Percentiles rank a stretch among this genome's conserved stretches.
Evolutionary conservation across 257 asterid genomes (phyloP).

Genomic region (Leonotis leonurus): DNA sequence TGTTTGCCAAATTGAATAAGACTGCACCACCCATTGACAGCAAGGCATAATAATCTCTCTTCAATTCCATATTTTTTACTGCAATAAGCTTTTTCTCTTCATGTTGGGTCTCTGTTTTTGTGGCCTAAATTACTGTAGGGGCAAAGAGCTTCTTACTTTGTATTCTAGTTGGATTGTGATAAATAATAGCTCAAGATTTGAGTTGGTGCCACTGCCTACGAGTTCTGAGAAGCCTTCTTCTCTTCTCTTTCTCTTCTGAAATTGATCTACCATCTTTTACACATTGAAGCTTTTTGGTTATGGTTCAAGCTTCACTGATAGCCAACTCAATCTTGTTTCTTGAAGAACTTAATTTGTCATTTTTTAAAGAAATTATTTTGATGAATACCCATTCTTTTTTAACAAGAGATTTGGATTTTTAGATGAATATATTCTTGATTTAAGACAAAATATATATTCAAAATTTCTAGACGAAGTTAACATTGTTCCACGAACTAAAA

Average conservation of each 20-base stretch:
- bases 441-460: too few species aligned
- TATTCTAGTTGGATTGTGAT: not conserved
- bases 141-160: not conserved
- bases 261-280: too few species aligned
- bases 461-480: too few species aligned
- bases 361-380: too few species aligned
- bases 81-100: not conserved
- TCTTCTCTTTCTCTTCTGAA: not conserved
- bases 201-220: not conserved
- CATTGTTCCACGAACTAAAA: too few species aligned
- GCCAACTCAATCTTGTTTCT: too few species aligned
- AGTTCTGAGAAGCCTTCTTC: not conserved
- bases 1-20: conserved; percentile 45
- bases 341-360: too few species aligned
- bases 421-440: too few species aligned
- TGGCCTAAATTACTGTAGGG: not conserved
- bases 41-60: conserved; percentile 33
- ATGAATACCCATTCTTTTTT: too few species aligned
- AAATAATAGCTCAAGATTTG: conserved; percentile 8
- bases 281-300: too few species aligned
- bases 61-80: not conserved
- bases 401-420: too few species aligned
- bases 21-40: conserved; percentile 36
- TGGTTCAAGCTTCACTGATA: too few species aligned
- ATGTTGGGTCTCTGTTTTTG: not conserved